Percentiles rank a stretch among this genome's conserved stretches.
Conservation (phyloP, 139 green algal species). For the Tetradesmus obliquus region DNA sequence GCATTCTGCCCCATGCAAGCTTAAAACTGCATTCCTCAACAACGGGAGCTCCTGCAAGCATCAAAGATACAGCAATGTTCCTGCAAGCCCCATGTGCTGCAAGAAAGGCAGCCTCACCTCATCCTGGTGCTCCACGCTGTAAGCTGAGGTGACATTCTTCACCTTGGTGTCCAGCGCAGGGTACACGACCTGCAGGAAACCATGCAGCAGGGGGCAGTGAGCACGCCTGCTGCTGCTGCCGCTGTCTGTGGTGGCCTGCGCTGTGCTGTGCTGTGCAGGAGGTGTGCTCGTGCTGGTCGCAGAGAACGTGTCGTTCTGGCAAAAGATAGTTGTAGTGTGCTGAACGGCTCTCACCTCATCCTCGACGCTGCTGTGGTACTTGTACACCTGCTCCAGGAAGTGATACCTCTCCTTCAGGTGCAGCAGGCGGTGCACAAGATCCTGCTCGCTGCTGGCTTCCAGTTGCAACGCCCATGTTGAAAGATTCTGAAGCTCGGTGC, state of each 20-base stretch:
- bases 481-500: slow-evolving; percentile 77
- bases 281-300: background rate
- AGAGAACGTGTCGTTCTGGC: too few relatives aligned
- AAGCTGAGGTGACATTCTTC: slow-evolving; percentile 90
- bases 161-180: slow-evolving; percentile 90
- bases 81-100: background rate
- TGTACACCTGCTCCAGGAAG: slow-evolving; percentile 92
- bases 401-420: slow-evolving; percentile 75
- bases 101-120: slow-evolving; percentile 66
- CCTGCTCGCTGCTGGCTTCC: slow-evolving; percentile 46
- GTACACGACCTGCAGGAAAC: slow-evolving; percentile 85
- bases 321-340: too few relatives aligned
- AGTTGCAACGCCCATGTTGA: slow-evolving; percentile 59
- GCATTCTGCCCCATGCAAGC: too few relatives aligned
- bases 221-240: background rate
- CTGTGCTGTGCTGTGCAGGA: background rate
- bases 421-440: slow-evolving; percentile 51
- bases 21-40: too few relatives aligned
- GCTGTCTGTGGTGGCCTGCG: background rate
- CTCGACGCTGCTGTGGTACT: slow-evolving; percentile 92
- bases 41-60: background rate
- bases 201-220: background rate
- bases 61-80: background rate
- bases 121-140: slow-evolving; percentile 92
- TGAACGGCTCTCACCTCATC: slow-evolving; percentile 81